These are phyloP conservation scores for Xylariaceae sp. DNA, from an alignment of 2,329 filamentous ascomycete species.

Conservation along the genomic window DNA sequence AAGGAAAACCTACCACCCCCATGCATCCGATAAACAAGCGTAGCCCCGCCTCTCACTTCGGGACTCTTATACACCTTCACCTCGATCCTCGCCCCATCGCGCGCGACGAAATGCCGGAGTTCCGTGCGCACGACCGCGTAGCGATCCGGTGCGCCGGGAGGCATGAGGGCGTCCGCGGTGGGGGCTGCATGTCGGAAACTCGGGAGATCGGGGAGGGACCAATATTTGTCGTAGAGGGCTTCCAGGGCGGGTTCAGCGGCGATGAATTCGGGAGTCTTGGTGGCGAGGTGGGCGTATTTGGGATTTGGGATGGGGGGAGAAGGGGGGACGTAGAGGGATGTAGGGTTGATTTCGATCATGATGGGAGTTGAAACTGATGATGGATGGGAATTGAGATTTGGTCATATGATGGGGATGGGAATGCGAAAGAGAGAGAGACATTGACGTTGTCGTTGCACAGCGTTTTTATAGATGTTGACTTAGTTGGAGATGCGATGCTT, in stretches of 20 bases:
- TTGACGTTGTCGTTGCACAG: too few relatives aligned
- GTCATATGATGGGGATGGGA: too few relatives aligned
- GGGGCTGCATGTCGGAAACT: constrained; percentile 30
- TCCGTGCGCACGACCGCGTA: constrained; percentile 33
- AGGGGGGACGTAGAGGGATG: constrained; percentile 19
- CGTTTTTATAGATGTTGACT: too few relatives aligned
- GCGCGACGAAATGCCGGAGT: constrained; percentile 27
- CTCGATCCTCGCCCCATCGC: constrained; percentile 34
- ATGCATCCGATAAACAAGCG: constrained; percentile 34
- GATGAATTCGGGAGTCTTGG: constrained; percentile 32
- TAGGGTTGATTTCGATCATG: constrained; percentile 21
- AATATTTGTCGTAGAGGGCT: constrained; percentile 27
- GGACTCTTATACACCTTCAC: constrained; percentile 34
- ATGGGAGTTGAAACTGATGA: neutral
- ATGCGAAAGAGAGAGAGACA: too few relatives aligned
- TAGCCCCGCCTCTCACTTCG: constrained; percentile 19
- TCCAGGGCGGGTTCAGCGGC: constrained; percentile 27
- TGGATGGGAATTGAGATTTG: neutral
- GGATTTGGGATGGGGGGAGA: constrained; percentile 32
- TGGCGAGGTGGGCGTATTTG: constrained; percentile 34
- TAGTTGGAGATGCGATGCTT: too few relatives aligned
- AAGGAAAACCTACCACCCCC: constrained; percentile 29
- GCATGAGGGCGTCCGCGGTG: constrained; percentile 25
- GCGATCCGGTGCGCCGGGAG: constrained; percentile 31
- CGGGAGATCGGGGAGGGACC: constrained; percentile 22